These are phyloP conservation scores for Cornus florida DNA, from an alignment of 148 eudicot genomes.

Conservation along the genomic window DNA sequence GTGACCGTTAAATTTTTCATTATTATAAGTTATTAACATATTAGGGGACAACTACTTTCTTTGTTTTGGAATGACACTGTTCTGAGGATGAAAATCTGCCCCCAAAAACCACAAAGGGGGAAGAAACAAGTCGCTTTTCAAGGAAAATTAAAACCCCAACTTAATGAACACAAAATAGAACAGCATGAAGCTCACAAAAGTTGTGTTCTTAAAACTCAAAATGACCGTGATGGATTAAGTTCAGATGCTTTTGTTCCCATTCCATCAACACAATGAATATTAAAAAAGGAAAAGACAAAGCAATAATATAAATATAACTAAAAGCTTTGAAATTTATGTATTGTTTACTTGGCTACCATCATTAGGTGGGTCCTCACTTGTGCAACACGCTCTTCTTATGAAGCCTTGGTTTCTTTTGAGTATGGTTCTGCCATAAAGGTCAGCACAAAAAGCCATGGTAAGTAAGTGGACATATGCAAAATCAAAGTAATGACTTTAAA, in stretches of 20 bases:
- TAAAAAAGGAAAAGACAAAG: neutral
- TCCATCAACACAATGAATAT: neutral
- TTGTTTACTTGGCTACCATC: neutral
- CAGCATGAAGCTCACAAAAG: neutral
- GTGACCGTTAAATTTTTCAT: neutral
- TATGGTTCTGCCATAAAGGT: constrained; percentile 46
- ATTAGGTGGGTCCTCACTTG: constrained; percentile 40
- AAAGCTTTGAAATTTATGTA: too few relatives aligned
- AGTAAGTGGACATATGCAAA: neutral
- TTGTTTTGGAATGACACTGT: too few relatives aligned
- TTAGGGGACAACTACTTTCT: neutral
- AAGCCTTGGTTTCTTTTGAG: constrained; percentile 59
- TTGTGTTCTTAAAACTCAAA: too few relatives aligned
- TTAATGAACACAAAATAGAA: too few relatives aligned
- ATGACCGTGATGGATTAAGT: too few relatives aligned
- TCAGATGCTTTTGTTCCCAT: neutral
- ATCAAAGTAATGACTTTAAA: neutral
- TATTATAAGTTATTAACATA: too few relatives aligned
- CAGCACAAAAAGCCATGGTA: neutral
- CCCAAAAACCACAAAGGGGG: neutral
- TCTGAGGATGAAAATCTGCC: neutral
- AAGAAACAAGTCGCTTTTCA: neutral
- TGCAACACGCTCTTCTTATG: constrained; percentile 72
- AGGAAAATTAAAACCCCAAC: neutral
- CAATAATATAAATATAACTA: too few relatives aligned